Evolutionary conservation across 163 green algal species (phyloP), one percentile per base, ranked within the genome.

Genomic region (Volvox carteri): DNA sequence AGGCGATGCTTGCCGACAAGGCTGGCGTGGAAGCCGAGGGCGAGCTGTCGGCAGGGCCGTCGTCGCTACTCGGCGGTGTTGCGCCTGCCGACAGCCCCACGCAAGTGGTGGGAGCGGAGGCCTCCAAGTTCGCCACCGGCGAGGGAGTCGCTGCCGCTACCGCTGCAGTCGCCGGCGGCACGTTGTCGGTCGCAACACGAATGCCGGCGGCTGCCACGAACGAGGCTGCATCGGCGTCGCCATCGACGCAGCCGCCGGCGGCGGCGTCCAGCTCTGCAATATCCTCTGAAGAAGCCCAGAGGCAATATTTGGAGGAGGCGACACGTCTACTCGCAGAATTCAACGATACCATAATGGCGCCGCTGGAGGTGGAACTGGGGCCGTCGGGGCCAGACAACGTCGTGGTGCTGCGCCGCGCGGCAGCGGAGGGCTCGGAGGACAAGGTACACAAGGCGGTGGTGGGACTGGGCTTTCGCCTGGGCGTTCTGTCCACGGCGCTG

Each of bases 391-490:
- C 72, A 6, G 60, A 67, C n/a, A 85, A 91, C 48, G 72, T 62
- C 0, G 54, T 92, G 16, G 21, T 25, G 25, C 35, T 85, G 30
- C 78, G 83, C 7, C 23, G 12, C 14, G 87, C 92, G n/a, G 9
- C 25, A 3, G 90, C 85, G 16, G 87, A 67, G 21, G 72, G 70
- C 25, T 16, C 19, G 41, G 56, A 83, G 37, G 87, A 90, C 16
- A 77, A 86, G 42, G 65, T 92, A 16, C 68, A 86, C 23, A 56
- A 62, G 44, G 74, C 35, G 19, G 91, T 92, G 44, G 87, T 90
- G 30, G 94, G 94, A 74, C 84, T 95, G 35, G 84, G 28, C 1
- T 96, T 93, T 73, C 84, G 78, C n/a, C 39, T 92, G 33, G 93
- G 93, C 41, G 54, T 73, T 73, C 85, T 94, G 19, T 74, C 48